phyloP scores from a whole-genome alignment of 768 basidiomycete species.

The Phallus indusiatus region DNA sequence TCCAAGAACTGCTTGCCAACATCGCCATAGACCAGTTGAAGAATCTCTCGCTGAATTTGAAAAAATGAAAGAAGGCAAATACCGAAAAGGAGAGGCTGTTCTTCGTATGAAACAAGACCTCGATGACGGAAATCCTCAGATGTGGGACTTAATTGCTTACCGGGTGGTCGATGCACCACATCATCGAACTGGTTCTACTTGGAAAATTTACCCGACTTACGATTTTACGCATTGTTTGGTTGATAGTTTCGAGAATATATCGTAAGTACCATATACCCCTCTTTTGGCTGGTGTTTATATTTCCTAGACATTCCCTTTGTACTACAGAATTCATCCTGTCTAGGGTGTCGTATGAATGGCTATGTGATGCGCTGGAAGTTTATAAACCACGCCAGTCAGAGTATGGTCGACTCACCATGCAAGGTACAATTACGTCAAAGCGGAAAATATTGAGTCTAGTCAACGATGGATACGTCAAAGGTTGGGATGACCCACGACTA shows the following conservation, averaged over 20 bases:
- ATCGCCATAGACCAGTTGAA: slow-evolving; percentile 74
- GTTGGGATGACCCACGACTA: slow-evolving; percentile 96
- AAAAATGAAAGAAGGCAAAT: slow-evolving; percentile 85
- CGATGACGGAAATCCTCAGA: slow-evolving; percentile 87
- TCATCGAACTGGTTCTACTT: slow-evolving; percentile 86
- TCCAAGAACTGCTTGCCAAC: slow-evolving; percentile 74
- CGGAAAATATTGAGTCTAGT: slow-evolving; percentile 90
- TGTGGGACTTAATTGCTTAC: slow-evolving; percentile 99
- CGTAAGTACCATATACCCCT: slow-evolving; percentile 46
- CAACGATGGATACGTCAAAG: slow-evolving; percentile 70
- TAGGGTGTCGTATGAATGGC: slow-evolving; percentile 97
- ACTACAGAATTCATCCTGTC: slow-evolving; percentile 94
- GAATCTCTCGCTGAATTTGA: slow-evolving; percentile 87
- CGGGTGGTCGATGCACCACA: slow-evolving; percentile 85
- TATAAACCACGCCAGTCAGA: slow-evolving; percentile 98
- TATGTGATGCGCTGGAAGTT: slow-evolving; percentile 93
- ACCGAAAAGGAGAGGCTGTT: slow-evolving; percentile 85
- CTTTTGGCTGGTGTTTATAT: neutral
- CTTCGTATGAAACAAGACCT: slow-evolving; percentile 97
- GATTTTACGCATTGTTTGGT: slow-evolving; percentile 98
- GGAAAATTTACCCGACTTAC: slow-evolving; percentile 98
- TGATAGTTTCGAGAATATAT: slow-evolving; percentile 98
- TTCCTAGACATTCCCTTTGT: slow-evolving; percentile 83
- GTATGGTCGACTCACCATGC: slow-evolving; percentile 85
- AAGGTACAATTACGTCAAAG: slow-evolving; percentile 95